phyloP scores from a whole-genome alignment of 2,329 filamentous ascomycete species.

The Ceratocystis colombiana region DNA sequence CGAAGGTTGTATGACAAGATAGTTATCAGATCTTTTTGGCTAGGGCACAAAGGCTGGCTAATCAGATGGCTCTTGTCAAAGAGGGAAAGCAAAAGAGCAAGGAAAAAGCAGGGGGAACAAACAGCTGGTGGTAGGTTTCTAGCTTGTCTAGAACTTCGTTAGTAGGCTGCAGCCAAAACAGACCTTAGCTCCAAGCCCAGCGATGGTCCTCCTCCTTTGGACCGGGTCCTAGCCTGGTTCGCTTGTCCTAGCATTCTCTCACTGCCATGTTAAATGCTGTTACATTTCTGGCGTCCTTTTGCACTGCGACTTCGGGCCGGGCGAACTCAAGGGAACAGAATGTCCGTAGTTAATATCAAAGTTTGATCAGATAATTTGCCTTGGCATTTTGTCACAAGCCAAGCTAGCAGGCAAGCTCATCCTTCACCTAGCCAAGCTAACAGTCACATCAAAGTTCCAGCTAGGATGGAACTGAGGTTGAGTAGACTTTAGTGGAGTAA shows the following conservation, averaged over 20 bases:
- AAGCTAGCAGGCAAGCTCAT: neutral
- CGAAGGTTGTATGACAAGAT: neutral
- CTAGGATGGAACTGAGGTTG: too few species aligned
- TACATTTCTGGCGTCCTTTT: neutral
- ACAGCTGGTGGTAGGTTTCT: too few species aligned
- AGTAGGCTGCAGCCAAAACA: too few species aligned
- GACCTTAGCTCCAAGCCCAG: too few species aligned
- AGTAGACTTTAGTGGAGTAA: neutral
- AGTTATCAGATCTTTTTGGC: slow-evolving; percentile 6
- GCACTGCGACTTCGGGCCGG: slow-evolving; percentile 10
- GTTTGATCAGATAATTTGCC: slow-evolving; percentile 18
- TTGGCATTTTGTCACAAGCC: slow-evolving; percentile 6
- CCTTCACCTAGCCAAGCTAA: neutral
- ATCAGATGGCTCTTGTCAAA: slow-evolving; percentile 11
- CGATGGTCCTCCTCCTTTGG: neutral
- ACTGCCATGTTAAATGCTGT: neutral
- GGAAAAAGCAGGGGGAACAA: neutral
- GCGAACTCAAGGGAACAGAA: neutral
- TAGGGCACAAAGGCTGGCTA: neutral
- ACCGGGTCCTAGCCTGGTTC: neutral
- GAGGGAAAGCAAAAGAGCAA: slow-evolving; percentile 13
- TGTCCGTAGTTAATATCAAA: neutral
- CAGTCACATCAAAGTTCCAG: neutral
- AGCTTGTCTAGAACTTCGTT: too few species aligned
- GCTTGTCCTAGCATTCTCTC: neutral